Evolutionary conservation across 2,329 filamentous ascomycete genomes (phyloP).

Genomic region (Stromatinia cepivora): DNA sequence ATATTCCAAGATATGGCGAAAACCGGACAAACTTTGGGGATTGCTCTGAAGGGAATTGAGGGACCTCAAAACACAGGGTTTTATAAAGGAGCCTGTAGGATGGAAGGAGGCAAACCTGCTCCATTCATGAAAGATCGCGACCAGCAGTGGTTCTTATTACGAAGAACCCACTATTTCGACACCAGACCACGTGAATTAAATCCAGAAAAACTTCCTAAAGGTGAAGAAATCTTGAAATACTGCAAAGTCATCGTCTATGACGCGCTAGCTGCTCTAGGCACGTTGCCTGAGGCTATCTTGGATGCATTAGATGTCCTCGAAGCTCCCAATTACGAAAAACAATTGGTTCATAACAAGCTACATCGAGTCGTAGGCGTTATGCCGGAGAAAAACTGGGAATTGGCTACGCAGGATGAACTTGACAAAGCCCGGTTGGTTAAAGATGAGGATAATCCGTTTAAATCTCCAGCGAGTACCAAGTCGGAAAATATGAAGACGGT

Average conservation of each 20-base stretch:
- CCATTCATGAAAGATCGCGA: slow-evolving; percentile 13
- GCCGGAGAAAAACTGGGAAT: background rate
- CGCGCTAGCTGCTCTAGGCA: slow-evolving; percentile 36
- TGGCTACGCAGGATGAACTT: background rate
- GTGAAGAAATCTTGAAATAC: slow-evolving; percentile 32
- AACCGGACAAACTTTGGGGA: slow-evolving; percentile 32
- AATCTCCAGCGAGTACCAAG: slow-evolving; percentile 5
- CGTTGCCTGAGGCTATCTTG: slow-evolving; percentile 34
- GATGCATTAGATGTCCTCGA: slow-evolving; percentile 27
- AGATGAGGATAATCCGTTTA: background rate
- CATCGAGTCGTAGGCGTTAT: background rate
- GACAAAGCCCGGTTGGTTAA: background rate
- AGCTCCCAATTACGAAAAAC: background rate
- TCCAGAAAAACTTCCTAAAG: slow-evolving; percentile 24
- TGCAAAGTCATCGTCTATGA: slow-evolving; percentile 37
- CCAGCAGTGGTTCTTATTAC: slow-evolving; percentile 33
- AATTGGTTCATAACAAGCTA: background rate
- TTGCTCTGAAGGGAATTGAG: slow-evolving; percentile 32
- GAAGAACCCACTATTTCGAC: slow-evolving; percentile 32
- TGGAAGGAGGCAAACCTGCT: background rate
- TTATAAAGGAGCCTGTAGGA: slow-evolving; percentile 30
- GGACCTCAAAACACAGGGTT: slow-evolving; percentile 33
- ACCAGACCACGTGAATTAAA: slow-evolving; percentile 16
- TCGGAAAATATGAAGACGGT: background rate
- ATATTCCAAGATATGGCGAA: slow-evolving; percentile 31